phyloP scores from a whole-genome alignment of 2,329 filamentous ascomycete species.

The Cercospora berteroae region DNA sequence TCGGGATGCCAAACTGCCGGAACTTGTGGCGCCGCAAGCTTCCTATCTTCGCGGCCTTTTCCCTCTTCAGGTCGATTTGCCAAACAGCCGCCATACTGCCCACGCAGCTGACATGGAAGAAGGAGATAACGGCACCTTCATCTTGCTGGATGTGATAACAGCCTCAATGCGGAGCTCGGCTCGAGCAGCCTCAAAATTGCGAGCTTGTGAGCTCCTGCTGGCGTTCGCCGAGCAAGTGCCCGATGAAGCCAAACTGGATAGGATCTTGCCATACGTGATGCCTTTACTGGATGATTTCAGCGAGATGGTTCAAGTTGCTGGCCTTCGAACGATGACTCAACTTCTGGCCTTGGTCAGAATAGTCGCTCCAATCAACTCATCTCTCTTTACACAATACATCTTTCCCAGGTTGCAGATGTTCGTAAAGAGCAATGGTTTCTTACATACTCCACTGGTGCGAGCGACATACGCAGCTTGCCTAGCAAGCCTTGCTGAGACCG shows the following conservation, averaged over 20 bases:
- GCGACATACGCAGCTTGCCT: constrained; percentile 92
- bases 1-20: constrained; percentile 48
- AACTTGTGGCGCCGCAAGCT: constrained; percentile 31
- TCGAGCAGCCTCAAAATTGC: constrained; percentile 78
- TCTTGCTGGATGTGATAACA: constrained; percentile 86
- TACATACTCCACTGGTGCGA: constrained; percentile 64
- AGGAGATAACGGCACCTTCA: constrained; percentile 82
- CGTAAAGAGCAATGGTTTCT: constrained; percentile 50
- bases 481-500: constrained; percentile 81
- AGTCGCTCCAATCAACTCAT: constrained; percentile 72
- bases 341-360: constrained; percentile 81
- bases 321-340: constrained; percentile 82
- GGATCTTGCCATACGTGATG: constrained; percentile 87
- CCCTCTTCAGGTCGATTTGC: constrained; percentile 80
- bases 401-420: constrained; percentile 60
- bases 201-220: constrained; percentile 85
- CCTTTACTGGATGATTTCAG: constrained; percentile 76
- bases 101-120: constrained; percentile 60
- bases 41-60: constrained; percentile 61
- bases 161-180: constrained; percentile 87
- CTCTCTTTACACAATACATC: constrained; percentile 66
- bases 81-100: constrained; percentile 73
- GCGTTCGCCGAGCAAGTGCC: constrained; percentile 89
- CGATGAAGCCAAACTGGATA: constrained; percentile 92
- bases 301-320: constrained; percentile 80